Base-by-base conservation (phyloP, 2,329 filamentous ascomycete genomes). In the Penicillium brevicompactum region DNA sequence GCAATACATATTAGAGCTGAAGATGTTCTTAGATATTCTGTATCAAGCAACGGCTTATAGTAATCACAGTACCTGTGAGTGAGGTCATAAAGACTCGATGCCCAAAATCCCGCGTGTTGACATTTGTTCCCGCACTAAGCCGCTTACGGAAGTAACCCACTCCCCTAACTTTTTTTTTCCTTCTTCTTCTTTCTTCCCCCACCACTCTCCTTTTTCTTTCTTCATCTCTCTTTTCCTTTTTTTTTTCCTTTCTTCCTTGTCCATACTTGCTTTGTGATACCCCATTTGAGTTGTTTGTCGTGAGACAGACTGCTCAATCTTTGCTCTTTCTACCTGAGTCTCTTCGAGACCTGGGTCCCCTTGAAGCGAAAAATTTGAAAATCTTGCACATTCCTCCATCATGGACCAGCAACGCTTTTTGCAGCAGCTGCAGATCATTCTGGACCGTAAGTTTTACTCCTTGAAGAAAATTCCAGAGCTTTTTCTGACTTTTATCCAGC, bases 331-430 rank as follows among this genome's bases (percentile, higher is more conserved):
- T 47, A 49, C 40, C 57, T 52, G 18, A 41, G 42, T 53, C 51
- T 53, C 51, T 49, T n/a, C 38, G 51, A 57, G 53, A 55, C 56
- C 59, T 52, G 48, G 55, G 55, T 22, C 14, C 14, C 1, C 14
- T 49, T 31, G 34, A 37, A 51, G 53, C 58, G 46, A 51, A 40
- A 52, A 51, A 21, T 37, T 55, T 53, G 51, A 58, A 42, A 45
- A 37, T 32, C 45, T 38, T 54, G 38, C 42, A 59, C 38, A 43
- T 46, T 27, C n/a, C 47, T 55, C 53, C 68, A 75, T 58, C 70
- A 92, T 92, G 89, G 87, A 92, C 76, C 84, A 90, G 75, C 87
- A 91, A 76, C 86, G 89, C 78, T 92, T 97, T 74, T 84, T 94
- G 65, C 84, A 89, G 80, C 86, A 96, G 78, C 85, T 97, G 73